Evolutionary conservation across 768 basidiomycete species (phyloP), one percentile per base, ranked within the genome.

Genomic region (Auriscalpium orientale): DNA sequence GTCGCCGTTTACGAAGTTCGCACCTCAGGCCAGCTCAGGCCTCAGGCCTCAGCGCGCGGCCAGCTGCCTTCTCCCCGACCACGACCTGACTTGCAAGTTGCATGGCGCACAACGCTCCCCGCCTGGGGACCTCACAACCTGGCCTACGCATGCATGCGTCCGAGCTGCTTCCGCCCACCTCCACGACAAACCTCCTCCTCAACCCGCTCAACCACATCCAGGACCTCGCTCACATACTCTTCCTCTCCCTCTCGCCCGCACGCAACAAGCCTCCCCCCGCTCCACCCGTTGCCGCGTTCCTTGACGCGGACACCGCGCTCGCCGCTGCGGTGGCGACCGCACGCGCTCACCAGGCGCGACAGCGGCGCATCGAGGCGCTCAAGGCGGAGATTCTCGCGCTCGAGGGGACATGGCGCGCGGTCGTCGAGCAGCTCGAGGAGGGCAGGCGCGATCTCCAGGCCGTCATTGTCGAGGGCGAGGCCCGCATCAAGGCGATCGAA

Each of bases 391-490:
- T 93, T 18, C 71, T 85, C 7, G 81, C 74, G 28, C 71, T 91
- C 8, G 89, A 91, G 51, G 67, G 70, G 9, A 75, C 75, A 60
- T 87, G 90, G 84, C 78, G 85, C 44, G 78, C 79, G 36, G 79
- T 89, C n/a, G 84, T 84, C 53, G 73, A 68, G 49, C 80, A 80
- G 33, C 73, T 92, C 48, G 84, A 84, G 57, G 72, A 74, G 20
- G 88, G 86, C 1, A 86, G 83, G 68, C 71, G 74, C 22, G 87
- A 86, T 49, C 70, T 93, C 15, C 87, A 89, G 61, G 77, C 74
- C 22, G 76, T 87, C 40, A 80, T 92, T 6, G 76, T 78, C 58
- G 88, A 91, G 64, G 88, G 89, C n/a, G 84, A 90, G 43, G 81
- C 82, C 61, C 75, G 86, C 33, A 75, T 85, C 1, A 79, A 80